A percentile compares a stretch with the other conserved stretches of the same genome.
phyloP scores from a whole-genome alignment of 192 early-diverging fungal genomes.

The Coemansia sp. region DNA sequence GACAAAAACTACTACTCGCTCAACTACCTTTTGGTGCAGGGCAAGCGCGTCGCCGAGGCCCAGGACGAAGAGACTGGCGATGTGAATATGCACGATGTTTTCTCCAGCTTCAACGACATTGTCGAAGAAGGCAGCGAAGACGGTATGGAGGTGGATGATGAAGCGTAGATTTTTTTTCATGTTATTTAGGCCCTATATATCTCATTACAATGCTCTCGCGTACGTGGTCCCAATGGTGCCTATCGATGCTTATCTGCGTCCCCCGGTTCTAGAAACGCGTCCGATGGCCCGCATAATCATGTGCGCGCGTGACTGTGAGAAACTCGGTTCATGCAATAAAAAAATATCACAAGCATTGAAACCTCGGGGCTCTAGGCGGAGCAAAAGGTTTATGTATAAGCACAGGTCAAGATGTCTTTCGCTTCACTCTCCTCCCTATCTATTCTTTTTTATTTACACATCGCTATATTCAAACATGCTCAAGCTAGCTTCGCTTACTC shows the following conservation, averaged over 20 bases:
- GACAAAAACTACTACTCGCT: conserved; percentile 51
- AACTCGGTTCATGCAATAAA: neutral
- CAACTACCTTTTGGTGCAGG: conserved; percentile 39
- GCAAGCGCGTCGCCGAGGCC: conserved; percentile 34
- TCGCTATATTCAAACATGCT: neutral
- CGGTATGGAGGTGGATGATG: conserved; percentile 29
- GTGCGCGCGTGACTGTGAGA: conserved; percentile 14
- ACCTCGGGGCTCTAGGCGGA: neutral
- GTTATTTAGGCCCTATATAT: too few relatives aligned
- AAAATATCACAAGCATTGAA: neutral
- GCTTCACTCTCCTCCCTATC: neutral
- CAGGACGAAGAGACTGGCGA: conserved; percentile 18
- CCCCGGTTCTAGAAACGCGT: neutral
- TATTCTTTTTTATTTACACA: neutral
- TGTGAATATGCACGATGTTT: conserved; percentile 36
- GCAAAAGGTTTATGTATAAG: neutral
- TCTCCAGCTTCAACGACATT: conserved; percentile 26
- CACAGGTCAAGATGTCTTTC: neutral
- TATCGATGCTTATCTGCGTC: neutral
- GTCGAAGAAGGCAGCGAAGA: conserved; percentile 7
- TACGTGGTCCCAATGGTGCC: too few relatives aligned
- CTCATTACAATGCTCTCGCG: neutral
- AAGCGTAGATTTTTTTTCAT: conserved; percentile 1
- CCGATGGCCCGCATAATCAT: neutral
- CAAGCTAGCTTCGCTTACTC: neutral